A percentile compares a stretch with the other conserved stretches of the same genome.
These are phyloP conservation scores for Hypoxylon rubiginosum DNA, from an alignment of 2,329 filamentous ascomycete species.

Conservation along the genomic window DNA sequence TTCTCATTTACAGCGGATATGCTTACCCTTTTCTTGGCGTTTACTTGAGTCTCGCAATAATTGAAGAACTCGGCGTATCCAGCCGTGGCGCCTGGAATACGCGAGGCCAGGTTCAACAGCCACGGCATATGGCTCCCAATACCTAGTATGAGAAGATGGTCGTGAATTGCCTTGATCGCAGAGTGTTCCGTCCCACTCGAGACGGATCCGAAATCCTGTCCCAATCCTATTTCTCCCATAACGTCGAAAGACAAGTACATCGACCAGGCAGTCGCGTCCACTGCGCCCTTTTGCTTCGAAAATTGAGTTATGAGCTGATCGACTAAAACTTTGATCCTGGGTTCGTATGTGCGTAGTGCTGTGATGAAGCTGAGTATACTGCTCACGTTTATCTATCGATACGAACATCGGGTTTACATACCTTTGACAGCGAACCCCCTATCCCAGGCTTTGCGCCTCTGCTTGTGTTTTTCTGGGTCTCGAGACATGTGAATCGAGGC, in stretches of 20 bases:
- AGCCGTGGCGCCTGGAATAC: constrained; percentile 49
- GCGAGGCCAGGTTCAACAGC: constrained; percentile 50
- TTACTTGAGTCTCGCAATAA: constrained; percentile 49
- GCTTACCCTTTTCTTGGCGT: constrained; percentile 51
- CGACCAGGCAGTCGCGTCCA: constrained; percentile 44
- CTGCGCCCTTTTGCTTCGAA: constrained; percentile 13
- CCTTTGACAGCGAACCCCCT: constrained; percentile 45
- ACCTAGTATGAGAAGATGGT: constrained; percentile 53
- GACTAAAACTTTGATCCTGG: constrained; percentile 39
- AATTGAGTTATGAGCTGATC: constrained; percentile 39
- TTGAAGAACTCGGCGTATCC: constrained; percentile 50
- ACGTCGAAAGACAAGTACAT: constrained; percentile 49
- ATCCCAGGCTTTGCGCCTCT: constrained; percentile 47
- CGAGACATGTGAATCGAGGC: constrained; percentile 56
- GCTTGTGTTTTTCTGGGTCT: constrained; percentile 44
- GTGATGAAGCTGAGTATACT: not conserved
- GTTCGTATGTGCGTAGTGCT: constrained; percentile 45
- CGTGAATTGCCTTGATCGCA: constrained; percentile 54
- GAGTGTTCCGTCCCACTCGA: constrained; percentile 44
- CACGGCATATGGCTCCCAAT: constrained; percentile 54
- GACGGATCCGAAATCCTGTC: constrained; percentile 46
- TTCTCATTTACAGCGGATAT: not conserved
- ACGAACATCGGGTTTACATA: constrained; percentile 12
- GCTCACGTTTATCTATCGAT: not conserved
- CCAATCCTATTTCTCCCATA: constrained; percentile 46